phyloP scores from a whole-genome alignment of 2,329 filamentous ascomycete species.

The Dothidotthia symphoricarpi region DNA sequence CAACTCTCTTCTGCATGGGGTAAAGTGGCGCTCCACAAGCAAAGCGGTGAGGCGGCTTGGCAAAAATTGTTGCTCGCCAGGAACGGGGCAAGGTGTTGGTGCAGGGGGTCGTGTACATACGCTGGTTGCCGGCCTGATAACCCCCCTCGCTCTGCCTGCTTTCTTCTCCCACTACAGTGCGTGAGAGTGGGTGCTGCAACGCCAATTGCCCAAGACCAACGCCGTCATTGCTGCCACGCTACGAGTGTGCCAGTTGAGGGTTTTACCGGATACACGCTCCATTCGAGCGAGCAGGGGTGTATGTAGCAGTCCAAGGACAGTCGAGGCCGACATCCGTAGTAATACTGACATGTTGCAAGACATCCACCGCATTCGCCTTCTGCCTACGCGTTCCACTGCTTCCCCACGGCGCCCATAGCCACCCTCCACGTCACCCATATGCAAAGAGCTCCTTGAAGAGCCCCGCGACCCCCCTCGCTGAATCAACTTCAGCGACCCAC shows the following conservation, averaged over 20 bases:
- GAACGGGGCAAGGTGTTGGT: too few species aligned
- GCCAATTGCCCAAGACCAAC: conserved; percentile 11
- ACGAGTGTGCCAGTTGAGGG: conserved; percentile 4
- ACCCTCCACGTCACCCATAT: conserved; percentile 26
- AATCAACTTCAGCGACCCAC: conserved; percentile 30
- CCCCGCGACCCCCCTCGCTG: conserved; percentile 18
- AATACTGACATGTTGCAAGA: not conserved
- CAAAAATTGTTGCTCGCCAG: too few species aligned
- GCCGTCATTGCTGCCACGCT: conserved; percentile 1
- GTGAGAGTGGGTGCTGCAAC: conserved; percentile 10
- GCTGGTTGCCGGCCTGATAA: too few species aligned
- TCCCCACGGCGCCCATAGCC: conserved; percentile 12
- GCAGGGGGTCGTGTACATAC: too few species aligned
- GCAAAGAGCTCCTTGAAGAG: conserved; percentile 17
- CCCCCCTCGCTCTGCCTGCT: not conserved
- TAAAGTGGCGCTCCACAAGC: too few species aligned
- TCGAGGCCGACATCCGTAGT: too few species aligned
- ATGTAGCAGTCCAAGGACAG: too few species aligned
- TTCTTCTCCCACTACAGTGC: conserved; percentile 7
- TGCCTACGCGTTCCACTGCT: conserved; percentile 1
- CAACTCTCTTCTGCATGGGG: too few species aligned
- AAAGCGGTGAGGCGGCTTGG: too few species aligned
- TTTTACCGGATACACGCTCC: not conserved
- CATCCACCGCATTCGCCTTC: not conserved
- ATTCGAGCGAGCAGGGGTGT: not conserved